These are phyloP conservation scores for Metschnikowia noctiluminum DNA, from an alignment of 805 yeast genomes.

Conservation along the genomic window DNA sequence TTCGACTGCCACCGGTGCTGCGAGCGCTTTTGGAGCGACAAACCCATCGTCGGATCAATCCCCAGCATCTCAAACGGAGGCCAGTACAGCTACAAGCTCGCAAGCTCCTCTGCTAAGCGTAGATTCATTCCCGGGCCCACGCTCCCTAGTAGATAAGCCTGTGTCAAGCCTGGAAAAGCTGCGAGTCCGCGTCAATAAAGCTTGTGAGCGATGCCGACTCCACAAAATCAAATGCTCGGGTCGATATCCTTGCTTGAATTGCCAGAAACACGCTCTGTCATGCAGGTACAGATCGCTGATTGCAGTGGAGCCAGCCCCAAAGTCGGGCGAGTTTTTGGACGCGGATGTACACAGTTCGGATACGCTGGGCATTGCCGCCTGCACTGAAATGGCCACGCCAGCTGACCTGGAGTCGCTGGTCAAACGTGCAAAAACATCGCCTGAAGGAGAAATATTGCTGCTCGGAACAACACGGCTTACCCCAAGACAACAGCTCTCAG, in stretches of 20 bases:
- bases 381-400: background rate
- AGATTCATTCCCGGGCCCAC: too few relatives aligned
- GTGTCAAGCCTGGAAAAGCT: background rate
- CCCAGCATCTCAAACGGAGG: too few relatives aligned
- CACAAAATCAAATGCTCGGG: constrained; percentile 61
- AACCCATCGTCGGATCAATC: too few relatives aligned
- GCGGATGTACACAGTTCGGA: background rate
- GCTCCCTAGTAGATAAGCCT: too few relatives aligned
- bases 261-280: constrained; percentile 36
- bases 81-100: too few relatives aligned
- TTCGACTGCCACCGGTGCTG: too few relatives aligned
- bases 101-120: too few relatives aligned
- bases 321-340: background rate
- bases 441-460: background rate
- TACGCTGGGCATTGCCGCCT: too few relatives aligned
- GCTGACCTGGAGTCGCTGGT: background rate
- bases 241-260: constrained; percentile 46
- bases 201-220: constrained; percentile 54
- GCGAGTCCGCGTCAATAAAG: constrained; percentile 46
- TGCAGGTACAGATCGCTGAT: constrained; percentile 24
- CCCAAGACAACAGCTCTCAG: background rate
- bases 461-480: background rate
- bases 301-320: background rate
- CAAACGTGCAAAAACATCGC: background rate
- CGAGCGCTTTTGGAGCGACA: too few relatives aligned